Percentiles rank a stretch among this genome's conserved stretches.
phyloP scores from a whole-genome alignment of 371 early-diverging fungal genomes.

The Synchytrium microbalum region DNA sequence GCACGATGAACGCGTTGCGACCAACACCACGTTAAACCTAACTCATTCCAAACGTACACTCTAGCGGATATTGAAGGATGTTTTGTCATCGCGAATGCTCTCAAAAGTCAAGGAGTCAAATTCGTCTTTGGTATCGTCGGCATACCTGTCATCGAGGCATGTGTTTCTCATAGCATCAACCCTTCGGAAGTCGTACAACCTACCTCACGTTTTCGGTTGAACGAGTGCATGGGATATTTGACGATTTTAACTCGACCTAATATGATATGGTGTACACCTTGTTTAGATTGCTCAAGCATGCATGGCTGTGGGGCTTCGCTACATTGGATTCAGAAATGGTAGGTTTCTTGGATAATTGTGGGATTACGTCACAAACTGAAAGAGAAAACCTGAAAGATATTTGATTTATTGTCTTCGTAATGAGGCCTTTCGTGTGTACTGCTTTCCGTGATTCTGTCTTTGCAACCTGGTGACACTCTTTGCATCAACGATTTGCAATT shows the following conservation, averaged over 20 bases:
- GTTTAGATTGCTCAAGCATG: slow-evolving; percentile 57
- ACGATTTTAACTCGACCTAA: neutral
- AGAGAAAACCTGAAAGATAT: no score
- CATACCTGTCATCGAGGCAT: slow-evolving; percentile 63
- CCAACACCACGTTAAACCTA: no score
- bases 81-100: slow-evolving; percentile 48
- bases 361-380: no score
- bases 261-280: slow-evolving; percentile 3
- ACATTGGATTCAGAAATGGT: slow-evolving; percentile 42
- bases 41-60: no score
- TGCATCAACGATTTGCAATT: no score
- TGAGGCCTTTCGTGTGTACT: slow-evolving; percentile 71
- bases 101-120: slow-evolving; percentile 54
- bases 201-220: no score
- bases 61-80: slow-evolving; percentile 52
- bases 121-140: slow-evolving; percentile 80
- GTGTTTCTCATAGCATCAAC: neutral
- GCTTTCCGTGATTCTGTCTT: slow-evolving; percentile 63
- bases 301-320: slow-evolving; percentile 59
- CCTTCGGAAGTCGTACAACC: no score
- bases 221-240: no score
- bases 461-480: no score
- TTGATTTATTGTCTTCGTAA: no score
- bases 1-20: no score
- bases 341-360: slow-evolving; percentile 64